Conservation (phyloP, 768 basidiomycete genomes). For the Tubosaeta sp. region DNA sequence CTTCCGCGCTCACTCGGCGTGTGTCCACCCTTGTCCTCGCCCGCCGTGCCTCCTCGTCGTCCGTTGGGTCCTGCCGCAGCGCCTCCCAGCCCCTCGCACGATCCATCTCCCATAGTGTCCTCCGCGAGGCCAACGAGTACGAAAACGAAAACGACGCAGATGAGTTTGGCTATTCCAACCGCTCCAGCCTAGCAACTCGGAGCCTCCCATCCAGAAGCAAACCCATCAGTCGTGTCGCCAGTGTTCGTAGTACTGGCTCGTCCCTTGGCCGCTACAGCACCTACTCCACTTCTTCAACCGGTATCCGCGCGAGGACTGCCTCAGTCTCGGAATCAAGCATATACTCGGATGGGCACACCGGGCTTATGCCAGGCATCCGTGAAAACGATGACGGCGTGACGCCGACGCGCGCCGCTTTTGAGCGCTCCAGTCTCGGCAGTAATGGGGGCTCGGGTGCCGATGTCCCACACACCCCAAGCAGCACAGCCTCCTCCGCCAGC, state of each 20-base stretch:
- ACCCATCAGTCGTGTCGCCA: constrained; percentile 18
- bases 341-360: constrained; percentile 8
- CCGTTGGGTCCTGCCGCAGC: constrained; percentile 28
- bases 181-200: constrained; percentile 8
- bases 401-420: constrained; percentile 27
- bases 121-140: constrained; percentile 28
- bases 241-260: constrained; percentile 19
- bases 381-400: constrained; percentile 29
- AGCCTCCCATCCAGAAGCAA: constrained; percentile 24
- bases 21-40: constrained; percentile 54
- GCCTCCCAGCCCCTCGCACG: constrained; percentile 21
- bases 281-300: constrained; percentile 18
- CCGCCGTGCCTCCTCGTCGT: constrained; percentile 42
- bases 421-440: constrained; percentile 24
- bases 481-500: constrained; percentile 29
- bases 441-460: constrained; percentile 15
- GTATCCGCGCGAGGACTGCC: constrained; percentile 7
- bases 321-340: constrained; percentile 20
- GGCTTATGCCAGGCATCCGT: constrained; percentile 27
- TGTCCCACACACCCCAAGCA: constrained; percentile 26
- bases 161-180: constrained; percentile 24
- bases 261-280: constrained; percentile 22
- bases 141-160: constrained; percentile 6
- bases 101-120: constrained; percentile 28
- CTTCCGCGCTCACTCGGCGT: constrained; percentile 60